Base-by-base conservation (phyloP, 306 rosid genomes). In the Prunus kanzakura region DNA sequence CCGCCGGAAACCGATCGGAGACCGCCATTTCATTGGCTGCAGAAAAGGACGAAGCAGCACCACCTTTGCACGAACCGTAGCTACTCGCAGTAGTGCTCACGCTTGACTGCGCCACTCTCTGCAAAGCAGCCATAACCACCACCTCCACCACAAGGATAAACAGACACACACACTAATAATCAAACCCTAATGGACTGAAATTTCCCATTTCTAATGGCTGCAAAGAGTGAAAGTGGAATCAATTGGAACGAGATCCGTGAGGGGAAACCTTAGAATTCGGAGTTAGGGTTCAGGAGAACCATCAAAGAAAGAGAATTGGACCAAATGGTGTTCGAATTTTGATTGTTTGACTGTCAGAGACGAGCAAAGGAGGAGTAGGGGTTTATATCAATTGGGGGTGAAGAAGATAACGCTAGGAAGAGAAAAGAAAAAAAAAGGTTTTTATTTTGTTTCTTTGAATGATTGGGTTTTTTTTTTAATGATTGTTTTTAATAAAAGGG, bases 61-160 rank as follows among this genome's bases (percentile, higher is more conserved):
- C 83, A 15, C 71, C 72, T 64, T 69, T 74, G 50, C 87, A 76
- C 22, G 77, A 69, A 52, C 69, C 74, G 65, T 76, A 81, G 72
- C 81, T 52, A 55, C 62, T 76, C 16, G 77, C 77, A 11, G 75
- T 47, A 29, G 84, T 74, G 69, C 65, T 72, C 35, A 82, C 47
- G 60, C 81, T 74, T n/a, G 91, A 80, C 81, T 85, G 88, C 67
- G 75, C 52, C 79, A 69, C 78, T 78, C 87, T 85, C 82, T 80
- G 87, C 80, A 84, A 47, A 67, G 91, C 84, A 43, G 88, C 83
- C 94, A 89, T 85, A 45, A 75, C 45, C 57, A 2, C 78, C 72
- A 29, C 69, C 65, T 12, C 10, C 54, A 15, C 62, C 50, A 32
- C 58, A n/a, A 5, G 35, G 43, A 29, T 46, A 43, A 30, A 52